phyloP scores from a whole-genome alignment of 495 filamentous ascomycete genomes.

The Penicillium coffeae region DNA sequence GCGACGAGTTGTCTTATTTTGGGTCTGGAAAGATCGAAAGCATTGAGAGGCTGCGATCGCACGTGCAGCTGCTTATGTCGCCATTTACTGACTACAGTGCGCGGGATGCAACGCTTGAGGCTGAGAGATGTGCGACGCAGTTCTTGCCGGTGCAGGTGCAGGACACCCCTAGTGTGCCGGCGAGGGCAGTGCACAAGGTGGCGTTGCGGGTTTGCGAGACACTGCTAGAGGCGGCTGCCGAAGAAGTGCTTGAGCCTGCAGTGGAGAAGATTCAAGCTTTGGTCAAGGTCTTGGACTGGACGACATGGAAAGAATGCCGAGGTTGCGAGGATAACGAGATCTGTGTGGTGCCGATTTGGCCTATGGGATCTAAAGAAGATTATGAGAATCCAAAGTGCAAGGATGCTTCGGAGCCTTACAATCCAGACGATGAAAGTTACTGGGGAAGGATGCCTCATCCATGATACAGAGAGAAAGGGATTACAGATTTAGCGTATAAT shows the following conservation, averaged over 20 bases:
- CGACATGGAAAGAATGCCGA: slow-evolving; percentile 58
- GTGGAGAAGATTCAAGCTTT: slow-evolving; percentile 33
- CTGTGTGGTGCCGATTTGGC: slow-evolving; percentile 68
- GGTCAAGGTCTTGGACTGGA: slow-evolving; percentile 53
- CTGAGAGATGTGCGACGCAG: slow-evolving; percentile 47
- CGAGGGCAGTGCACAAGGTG: slow-evolving; percentile 45
- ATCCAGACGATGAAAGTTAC: slow-evolving; percentile 29
- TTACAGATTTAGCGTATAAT: not conserved
- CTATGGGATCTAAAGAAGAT: slow-evolving; percentile 52
- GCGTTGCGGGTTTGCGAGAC: slow-evolving; percentile 47
- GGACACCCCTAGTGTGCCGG: slow-evolving; percentile 18
- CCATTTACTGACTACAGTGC: slow-evolving; percentile 49
- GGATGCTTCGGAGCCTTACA: slow-evolving; percentile 23
- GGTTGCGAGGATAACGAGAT: slow-evolving; percentile 53
- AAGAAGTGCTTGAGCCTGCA: slow-evolving; percentile 20
- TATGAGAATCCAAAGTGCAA: slow-evolving; percentile 49
- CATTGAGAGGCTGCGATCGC: slow-evolving; percentile 31
- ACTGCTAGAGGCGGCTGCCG: slow-evolving; percentile 37
- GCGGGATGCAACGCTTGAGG: slow-evolving; percentile 31
- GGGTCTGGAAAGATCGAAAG: slow-evolving; percentile 31
- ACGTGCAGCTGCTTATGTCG: slow-evolving; percentile 43
- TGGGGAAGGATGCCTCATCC: slow-evolving; percentile 27
- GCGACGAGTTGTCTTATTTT: slow-evolving; percentile 48
- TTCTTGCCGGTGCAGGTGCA: slow-evolving; percentile 32
- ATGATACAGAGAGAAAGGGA: not conserved